A percentile compares a stretch with the other conserved stretches of the same genome.
These are phyloP conservation scores for Helicostylum pulchrum DNA, from an alignment of 192 early-diverging fungal genomes.

Conservation along the genomic window DNA sequence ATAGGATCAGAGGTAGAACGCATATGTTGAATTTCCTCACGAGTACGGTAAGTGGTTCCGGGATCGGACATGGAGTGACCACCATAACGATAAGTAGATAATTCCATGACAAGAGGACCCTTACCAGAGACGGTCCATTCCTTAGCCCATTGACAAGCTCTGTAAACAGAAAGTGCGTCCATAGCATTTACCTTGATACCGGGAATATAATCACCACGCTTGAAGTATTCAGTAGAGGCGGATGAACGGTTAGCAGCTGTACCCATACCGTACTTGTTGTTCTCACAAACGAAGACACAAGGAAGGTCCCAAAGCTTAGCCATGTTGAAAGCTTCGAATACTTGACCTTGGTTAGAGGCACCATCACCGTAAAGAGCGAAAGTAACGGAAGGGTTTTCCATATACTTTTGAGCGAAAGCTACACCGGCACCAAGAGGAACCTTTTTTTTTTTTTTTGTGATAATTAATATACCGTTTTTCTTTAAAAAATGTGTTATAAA, in stretches of 20 bases:
- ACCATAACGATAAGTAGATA: conserved; percentile 98
- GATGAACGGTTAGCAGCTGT: conserved; percentile 87
- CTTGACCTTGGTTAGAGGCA: conserved; percentile 97
- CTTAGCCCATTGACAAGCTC: conserved; percentile 82
- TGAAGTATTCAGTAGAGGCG: conserved; percentile 92
- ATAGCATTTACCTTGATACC: conserved; percentile 89
- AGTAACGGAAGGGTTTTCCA: conserved; percentile 70
- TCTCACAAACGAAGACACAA: conserved; percentile 93
- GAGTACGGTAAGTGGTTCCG: conserved; percentile 97
- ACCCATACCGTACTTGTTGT: conserved; percentile 99
- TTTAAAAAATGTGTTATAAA: conserved; percentile 10
- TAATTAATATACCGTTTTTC: neutral
- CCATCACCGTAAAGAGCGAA: conserved; percentile 96
- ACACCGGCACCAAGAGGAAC: conserved; percentile 81
- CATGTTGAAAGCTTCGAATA: conserved; percentile 99
- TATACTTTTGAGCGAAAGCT: conserved; percentile 94
- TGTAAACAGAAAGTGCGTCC: conserved; percentile 90
- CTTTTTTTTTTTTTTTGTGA: conserved; percentile 12
- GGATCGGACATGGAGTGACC: conserved; percentile 99
- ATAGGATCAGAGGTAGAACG: conserved; percentile 90
- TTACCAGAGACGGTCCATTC: conserved; percentile 79
- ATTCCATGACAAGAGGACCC: conserved; percentile 91
- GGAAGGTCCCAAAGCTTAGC: conserved; percentile 97
- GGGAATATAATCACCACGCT: conserved; percentile 94
- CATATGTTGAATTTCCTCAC: conserved; percentile 99